A percentile compares a stretch with the other conserved stretches of the same genome.
Conservation (phyloP, 352 stramenopile genomes). For the Pythium dissimile region DNA sequence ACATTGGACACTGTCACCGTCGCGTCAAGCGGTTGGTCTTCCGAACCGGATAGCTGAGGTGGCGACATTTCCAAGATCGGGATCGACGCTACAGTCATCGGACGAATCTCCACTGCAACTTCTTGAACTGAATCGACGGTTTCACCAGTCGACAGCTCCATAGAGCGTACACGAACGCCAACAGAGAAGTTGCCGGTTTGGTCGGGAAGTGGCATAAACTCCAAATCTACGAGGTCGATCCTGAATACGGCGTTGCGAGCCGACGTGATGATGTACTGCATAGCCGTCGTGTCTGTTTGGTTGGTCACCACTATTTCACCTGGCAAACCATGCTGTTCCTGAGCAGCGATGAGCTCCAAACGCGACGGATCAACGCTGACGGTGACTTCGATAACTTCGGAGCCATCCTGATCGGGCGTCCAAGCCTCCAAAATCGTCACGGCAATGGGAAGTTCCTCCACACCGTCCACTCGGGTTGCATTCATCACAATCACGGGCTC, state of each 20-base stretch:
- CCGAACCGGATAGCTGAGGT: background rate
- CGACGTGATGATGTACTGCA: background rate
- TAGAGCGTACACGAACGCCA: background rate
- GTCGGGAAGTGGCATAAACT: slow-evolving; percentile 16
- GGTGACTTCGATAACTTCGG: slow-evolving; percentile 40
- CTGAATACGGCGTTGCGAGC: background rate
- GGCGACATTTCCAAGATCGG: background rate
- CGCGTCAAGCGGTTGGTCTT: background rate
- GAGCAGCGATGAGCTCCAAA: background rate
- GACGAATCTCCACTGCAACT: background rate
- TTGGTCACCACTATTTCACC: background rate
- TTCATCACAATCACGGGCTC: slow-evolving; percentile 28
- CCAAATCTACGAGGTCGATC: background rate
- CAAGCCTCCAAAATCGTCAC: slow-evolving; percentile 35
- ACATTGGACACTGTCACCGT: background rate
- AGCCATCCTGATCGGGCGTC: slow-evolving; percentile 44
- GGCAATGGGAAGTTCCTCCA: slow-evolving; percentile 26
- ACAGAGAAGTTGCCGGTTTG: slow-evolving; percentile 3
- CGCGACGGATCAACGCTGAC: background rate
- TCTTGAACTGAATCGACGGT: background rate
- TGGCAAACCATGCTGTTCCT: background rate
- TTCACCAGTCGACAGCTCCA: slow-evolving; percentile 5
- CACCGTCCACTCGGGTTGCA: slow-evolving; percentile 16
- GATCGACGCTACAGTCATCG: slow-evolving; percentile 5
- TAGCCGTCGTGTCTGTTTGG: background rate